Evolutionary conservation across 2,329 filamentous ascomycete genomes (phyloP).

Genomic region (Nothophaeocryptopus gaeumannii): DNA sequence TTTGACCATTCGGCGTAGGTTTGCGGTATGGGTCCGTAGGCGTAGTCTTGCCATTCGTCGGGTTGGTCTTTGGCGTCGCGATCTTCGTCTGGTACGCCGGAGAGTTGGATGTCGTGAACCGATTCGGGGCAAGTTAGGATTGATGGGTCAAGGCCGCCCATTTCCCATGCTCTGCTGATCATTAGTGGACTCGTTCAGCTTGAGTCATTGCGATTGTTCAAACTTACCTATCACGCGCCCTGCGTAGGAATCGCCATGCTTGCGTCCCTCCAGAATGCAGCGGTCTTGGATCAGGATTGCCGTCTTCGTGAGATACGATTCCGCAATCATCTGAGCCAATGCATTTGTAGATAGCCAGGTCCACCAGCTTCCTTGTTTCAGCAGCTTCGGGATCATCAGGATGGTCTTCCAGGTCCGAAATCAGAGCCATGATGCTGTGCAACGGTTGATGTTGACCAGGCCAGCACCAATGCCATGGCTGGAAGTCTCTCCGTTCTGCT

Average conservation of each 20-base stretch:
- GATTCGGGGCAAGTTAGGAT: slow-evolving; percentile 21
- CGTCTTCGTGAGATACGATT: slow-evolving; percentile 21
- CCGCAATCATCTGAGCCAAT: slow-evolving; percentile 22
- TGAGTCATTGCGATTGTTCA: background rate
- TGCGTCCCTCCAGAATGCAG: slow-evolving; percentile 22
- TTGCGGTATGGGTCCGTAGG: slow-evolving; percentile 21
- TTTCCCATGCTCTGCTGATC: slow-evolving; percentile 21
- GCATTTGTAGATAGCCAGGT: slow-evolving; percentile 24
- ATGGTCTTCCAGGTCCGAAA: slow-evolving; percentile 24
- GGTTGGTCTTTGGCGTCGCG: slow-evolving; percentile 16
- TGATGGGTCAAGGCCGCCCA: slow-evolving; percentile 23
- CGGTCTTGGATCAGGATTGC: slow-evolving; percentile 20
- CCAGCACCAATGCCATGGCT: slow-evolving; percentile 28
- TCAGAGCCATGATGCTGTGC: slow-evolving; percentile 28
- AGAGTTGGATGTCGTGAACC: slow-evolving; percentile 20
- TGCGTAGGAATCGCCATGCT: slow-evolving; percentile 23
- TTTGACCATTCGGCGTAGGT: slow-evolving; percentile 22
- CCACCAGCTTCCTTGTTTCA: slow-evolving; percentile 22
- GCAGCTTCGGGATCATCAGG: slow-evolving; percentile 20
- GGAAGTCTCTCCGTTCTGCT: slow-evolving; percentile 23
- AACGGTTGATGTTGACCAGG: slow-evolving; percentile 27
- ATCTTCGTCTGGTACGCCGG: slow-evolving; percentile 20
- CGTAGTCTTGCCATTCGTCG: slow-evolving; percentile 22
- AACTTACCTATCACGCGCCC: slow-evolving; percentile 20
- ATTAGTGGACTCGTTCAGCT: background rate